Evolutionary conservation across 208 protist genomes (phyloP).

Genomic region (Wallacemonas collosoma): DNA sequence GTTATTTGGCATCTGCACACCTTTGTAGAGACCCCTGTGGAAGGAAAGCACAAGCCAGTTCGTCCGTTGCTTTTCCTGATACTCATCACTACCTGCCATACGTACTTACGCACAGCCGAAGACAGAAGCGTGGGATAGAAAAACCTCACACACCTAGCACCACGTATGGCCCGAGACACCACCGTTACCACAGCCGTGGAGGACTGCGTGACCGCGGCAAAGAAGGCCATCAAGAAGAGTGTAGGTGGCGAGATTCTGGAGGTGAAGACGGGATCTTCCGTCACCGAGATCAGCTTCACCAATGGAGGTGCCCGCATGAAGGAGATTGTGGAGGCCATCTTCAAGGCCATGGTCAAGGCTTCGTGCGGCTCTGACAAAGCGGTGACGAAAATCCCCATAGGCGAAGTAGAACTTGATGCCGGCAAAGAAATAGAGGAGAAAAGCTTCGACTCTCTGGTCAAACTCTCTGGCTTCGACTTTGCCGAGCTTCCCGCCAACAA

Average conservation of each 20-base stretch:
- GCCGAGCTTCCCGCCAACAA: constrained; percentile 70
- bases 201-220: constrained; percentile 60
- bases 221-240: constrained; percentile 63
- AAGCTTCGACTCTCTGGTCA: constrained; percentile 62
- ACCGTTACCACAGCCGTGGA: constrained; percentile 39
- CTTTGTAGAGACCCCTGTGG: background rate
- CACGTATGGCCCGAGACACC: constrained; percentile 18
- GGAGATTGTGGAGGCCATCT: constrained; percentile 49
- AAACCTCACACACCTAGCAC: background rate
- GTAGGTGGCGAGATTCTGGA: constrained; percentile 39
- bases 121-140: background rate
- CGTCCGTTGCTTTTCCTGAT: too few species aligned
- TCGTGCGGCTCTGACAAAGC: constrained; percentile 79
- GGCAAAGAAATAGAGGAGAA: constrained; percentile 30
- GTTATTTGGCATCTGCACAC: too few species aligned
- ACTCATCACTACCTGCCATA: too few species aligned
- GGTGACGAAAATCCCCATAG: constrained; percentile 52
- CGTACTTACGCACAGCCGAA: too few species aligned
- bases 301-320: constrained; percentile 28
- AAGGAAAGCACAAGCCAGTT: background rate
- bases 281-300: constrained; percentile 47
- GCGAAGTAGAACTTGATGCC: constrained; percentile 69
- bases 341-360: constrained; percentile 70
- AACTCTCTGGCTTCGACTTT: constrained; percentile 61
- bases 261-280: constrained; percentile 23